A percentile compares a stretch with the other conserved stretches of the same genome.
Evolutionary conservation across 768 basidiomycete species (phyloP).

Genomic region (Collybia mongolica): DNA sequence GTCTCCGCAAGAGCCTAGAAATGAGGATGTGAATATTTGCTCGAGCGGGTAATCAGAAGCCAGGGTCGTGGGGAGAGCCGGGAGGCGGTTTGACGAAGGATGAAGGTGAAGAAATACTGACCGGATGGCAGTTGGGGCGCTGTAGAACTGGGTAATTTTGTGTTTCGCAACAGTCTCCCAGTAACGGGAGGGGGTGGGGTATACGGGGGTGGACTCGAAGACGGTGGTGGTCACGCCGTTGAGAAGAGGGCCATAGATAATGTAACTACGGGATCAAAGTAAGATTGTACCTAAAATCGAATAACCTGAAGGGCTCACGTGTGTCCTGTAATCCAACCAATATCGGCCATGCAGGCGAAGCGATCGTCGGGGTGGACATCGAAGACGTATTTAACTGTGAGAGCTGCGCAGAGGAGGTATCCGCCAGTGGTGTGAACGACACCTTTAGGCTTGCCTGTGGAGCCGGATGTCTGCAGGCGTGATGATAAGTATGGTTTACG

Average conservation of each 20-base stretch:
- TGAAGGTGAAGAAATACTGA: no score
- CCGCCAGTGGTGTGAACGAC: conserved; percentile 89
- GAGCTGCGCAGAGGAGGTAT: conserved; percentile 87
- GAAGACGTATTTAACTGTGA: conserved; percentile 97
- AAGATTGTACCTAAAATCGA: conserved; percentile 3
- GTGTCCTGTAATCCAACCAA: conserved; percentile 99
- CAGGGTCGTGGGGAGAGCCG: no score
- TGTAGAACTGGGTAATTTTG: conserved; percentile 95
- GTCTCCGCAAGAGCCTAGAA: conserved; percentile 61
- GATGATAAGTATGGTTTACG: conserved; percentile 6
- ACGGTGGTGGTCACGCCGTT: conserved; percentile 84
- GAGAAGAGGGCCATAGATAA: conserved; percentile 92
- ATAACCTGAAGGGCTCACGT: conserved; percentile 42
- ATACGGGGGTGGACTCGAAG: conserved; percentile 96
- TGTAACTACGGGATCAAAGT: conserved; percentile 52
- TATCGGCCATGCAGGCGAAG: conserved; percentile 98
- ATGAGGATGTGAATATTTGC: no score
- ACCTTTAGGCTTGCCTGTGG: conserved; percentile 96
- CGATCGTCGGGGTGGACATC: conserved; percentile 96
- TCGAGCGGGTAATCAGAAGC: no score
- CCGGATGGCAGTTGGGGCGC: conserved; percentile 88
- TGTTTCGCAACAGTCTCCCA: conserved; percentile 95
- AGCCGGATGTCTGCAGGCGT: conserved; percentile 76
- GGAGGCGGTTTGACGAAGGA: no score
- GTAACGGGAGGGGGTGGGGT: conserved; percentile 94